phyloP scores from a whole-genome alignment of 2,329 filamentous ascomycete genomes.

The Botrytis porri region DNA sequence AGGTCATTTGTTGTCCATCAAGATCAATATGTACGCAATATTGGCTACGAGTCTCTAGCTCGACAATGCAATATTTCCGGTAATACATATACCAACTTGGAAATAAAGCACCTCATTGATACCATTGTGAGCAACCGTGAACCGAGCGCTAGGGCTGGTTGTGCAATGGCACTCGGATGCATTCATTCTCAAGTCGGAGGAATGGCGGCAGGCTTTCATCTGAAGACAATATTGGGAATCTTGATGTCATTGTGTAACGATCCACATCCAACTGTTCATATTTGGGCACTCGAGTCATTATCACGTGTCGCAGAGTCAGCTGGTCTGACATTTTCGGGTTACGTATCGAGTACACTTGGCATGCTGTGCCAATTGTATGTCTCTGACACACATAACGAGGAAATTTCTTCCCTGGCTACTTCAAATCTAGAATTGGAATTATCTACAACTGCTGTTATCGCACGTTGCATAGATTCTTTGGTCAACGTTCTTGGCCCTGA shows the following conservation, averaged over 20 bases:
- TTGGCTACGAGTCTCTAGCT: constrained; percentile 83
- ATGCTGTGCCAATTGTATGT: constrained; percentile 94
- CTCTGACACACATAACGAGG: constrained; percentile 84
- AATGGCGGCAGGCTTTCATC: constrained; percentile 93
- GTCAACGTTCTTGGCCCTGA: constrained; percentile 96
- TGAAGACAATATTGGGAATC: constrained; percentile 96
- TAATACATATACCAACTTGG: constrained; percentile 81
- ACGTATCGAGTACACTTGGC: constrained; percentile 84
- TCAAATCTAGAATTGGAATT: constrained; percentile 89
- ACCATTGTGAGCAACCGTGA: constrained; percentile 93
- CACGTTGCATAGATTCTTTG: constrained; percentile 86
- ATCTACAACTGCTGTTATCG: constrained; percentile 77
- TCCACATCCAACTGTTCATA: constrained; percentile 91
- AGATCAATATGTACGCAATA: constrained; percentile 80
- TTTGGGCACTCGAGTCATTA: constrained; percentile 90
- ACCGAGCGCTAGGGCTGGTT: constrained; percentile 88
- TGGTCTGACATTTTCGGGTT: constrained; percentile 85
- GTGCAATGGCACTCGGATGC: constrained; percentile 86
- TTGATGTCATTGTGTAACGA: constrained; percentile 97
- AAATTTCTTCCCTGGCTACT: constrained; percentile 73
- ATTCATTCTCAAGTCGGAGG: constrained; percentile 95
- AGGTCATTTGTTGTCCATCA: constrained; percentile 73
- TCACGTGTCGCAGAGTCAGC: constrained; percentile 86
- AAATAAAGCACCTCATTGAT: constrained; percentile 89
- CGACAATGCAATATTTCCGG: constrained; percentile 75